A percentile compares a stretch with the other conserved stretches of the same genome.
phyloP scores from a whole-genome alignment of 1,284 basidiomycete species.

The Marasmius sp. region DNA sequence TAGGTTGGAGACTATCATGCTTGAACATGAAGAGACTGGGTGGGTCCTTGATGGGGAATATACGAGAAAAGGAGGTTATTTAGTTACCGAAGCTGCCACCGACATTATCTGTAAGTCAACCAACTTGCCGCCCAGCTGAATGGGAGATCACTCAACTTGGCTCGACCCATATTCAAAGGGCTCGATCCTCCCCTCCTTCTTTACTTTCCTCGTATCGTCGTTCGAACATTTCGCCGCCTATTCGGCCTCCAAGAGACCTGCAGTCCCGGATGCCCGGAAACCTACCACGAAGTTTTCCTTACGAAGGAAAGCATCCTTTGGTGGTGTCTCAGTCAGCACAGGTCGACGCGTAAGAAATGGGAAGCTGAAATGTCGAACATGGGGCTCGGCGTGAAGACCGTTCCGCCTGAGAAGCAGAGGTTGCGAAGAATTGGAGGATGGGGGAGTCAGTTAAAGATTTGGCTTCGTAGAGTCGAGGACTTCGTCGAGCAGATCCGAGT shows the following conservation, averaged over 20 bases:
- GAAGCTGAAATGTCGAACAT: conserved; percentile 27
- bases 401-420: conserved; percentile 28
- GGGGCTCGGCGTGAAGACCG: conserved; percentile 24
- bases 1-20: conserved; percentile 28
- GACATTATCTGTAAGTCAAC: conserved; percentile 57
- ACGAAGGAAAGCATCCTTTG: conserved; percentile 56
- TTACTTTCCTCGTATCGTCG: conserved; percentile 56
- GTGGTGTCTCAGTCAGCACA: conserved; percentile 54
- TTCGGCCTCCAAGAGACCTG: conserved; percentile 40
- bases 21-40: conserved; percentile 30
- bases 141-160: too few species aligned
- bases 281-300: conserved; percentile 40
- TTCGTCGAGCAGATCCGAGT: conserved; percentile 20
- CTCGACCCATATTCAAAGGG: conserved; percentile 37
- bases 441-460: conserved; percentile 31
- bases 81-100: conserved; percentile 43
- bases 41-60: conserved; percentile 58
- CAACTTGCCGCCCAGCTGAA: too few species aligned
- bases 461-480: conserved; percentile 33
- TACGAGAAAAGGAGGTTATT: conserved; percentile 22
- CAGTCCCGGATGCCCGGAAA: conserved; percentile 54
- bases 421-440: conserved; percentile 48
- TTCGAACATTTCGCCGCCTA: conserved; percentile 52
- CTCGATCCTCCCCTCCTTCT: conserved; percentile 59
- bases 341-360: conserved; percentile 23